These are phyloP conservation scores for Nothophaeocryptopus gaeumannii DNA, from an alignment of 2,329 filamentous ascomycete species.

Conservation along the genomic window DNA sequence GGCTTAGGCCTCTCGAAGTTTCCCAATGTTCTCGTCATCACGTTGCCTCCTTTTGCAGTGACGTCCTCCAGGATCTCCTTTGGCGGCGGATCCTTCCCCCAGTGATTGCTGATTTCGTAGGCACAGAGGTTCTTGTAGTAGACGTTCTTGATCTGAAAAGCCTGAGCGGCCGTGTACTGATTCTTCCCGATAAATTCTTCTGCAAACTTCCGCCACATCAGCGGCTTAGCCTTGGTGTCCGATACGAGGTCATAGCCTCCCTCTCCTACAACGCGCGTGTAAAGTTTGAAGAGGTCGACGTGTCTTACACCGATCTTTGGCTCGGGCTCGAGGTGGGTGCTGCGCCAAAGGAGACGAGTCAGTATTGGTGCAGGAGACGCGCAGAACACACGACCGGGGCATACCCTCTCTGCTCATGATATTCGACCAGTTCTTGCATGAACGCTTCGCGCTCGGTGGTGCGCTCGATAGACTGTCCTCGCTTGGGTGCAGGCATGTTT, in stretches of 20 bases:
- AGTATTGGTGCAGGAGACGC: constrained; percentile 3
- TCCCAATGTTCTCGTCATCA: constrained; percentile 75
- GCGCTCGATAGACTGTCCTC: constrained; percentile 48
- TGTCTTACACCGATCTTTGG: constrained; percentile 76
- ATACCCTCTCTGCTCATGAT: constrained; percentile 73
- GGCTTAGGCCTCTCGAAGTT: constrained; percentile 61
- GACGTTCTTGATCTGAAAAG: constrained; percentile 79
- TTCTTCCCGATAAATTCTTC: constrained; percentile 72
- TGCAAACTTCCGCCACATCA: constrained; percentile 79
- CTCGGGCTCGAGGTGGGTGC: constrained; percentile 72
- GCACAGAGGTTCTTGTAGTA: constrained; percentile 86
- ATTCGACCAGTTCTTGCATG: constrained; percentile 67
- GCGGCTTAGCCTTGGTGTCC: constrained; percentile 67
- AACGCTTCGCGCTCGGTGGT: constrained; percentile 72
- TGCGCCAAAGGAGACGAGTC: constrained; percentile 33
- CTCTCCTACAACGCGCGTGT: constrained; percentile 69
- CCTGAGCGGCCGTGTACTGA: constrained; percentile 74
- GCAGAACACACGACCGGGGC: background rate
- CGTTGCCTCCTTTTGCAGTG: constrained; percentile 74
- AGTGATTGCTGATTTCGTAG: constrained; percentile 77
- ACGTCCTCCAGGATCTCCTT: constrained; percentile 81
- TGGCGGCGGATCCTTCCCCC: constrained; percentile 77
- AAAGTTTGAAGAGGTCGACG: constrained; percentile 75
- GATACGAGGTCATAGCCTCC: constrained; percentile 82
- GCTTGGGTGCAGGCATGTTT: constrained; percentile 37